phyloP scores from a whole-genome alignment of 352 stramenopile genomes.

The Phytophthora quininea region DNA sequence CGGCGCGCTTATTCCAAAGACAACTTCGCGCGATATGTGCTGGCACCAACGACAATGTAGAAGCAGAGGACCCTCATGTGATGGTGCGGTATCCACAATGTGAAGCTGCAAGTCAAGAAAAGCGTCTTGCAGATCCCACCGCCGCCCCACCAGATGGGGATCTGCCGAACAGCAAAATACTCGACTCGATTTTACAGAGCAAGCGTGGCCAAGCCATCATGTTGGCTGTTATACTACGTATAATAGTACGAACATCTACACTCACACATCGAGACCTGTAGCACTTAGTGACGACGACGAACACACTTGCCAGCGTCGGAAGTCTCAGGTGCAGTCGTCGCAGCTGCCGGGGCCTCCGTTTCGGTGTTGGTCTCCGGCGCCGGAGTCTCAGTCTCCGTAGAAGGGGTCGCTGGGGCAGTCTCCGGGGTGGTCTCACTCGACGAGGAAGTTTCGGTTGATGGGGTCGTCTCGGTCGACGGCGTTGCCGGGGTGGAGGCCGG shows the following conservation, averaged over 20 bases:
- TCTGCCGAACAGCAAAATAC: background rate
- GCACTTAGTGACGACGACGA: conserved; percentile 12
- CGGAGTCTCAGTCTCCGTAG: background rate
- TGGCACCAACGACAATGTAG: conserved; percentile 8
- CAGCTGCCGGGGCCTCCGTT: background rate
- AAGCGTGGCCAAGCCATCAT: background rate
- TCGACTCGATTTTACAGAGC: conserved; percentile 13
- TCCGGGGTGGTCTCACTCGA: background rate
- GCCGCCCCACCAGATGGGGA: background rate
- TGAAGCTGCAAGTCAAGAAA: background rate
- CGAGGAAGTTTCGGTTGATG: background rate
- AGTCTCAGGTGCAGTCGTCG: background rate
- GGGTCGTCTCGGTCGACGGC: background rate
- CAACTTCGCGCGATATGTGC: conserved; percentile 10
- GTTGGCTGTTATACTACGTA: background rate
- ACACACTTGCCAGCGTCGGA: conserved; percentile 18
- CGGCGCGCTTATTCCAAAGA: background rate
- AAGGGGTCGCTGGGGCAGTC: background rate
- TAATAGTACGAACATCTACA: background rate
- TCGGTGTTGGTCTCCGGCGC: background rate
- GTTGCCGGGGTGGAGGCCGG: background rate
- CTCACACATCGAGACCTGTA: background rate
- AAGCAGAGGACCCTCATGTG: conserved; percentile 4
- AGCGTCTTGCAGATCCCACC: background rate
- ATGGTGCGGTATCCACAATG: background rate